phyloP scores from a whole-genome alignment of 306 rosid species.

The Fragaria iinumae region DNA sequence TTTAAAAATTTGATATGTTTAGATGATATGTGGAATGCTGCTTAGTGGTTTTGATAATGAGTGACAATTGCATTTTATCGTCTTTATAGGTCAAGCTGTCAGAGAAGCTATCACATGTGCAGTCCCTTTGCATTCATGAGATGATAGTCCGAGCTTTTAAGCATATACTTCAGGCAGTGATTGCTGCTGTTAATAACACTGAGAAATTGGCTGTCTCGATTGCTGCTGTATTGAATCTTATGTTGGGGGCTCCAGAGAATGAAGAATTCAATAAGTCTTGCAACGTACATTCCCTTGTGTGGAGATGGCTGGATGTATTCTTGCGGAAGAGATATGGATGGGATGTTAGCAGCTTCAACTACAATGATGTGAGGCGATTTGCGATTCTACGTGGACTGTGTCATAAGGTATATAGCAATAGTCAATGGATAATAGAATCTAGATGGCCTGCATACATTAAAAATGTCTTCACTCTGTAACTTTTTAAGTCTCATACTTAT shows the following conservation, averaged over 20 bases:
- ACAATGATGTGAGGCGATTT: conserved; percentile 76
- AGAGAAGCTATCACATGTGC: conserved; percentile 90
- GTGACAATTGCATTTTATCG: conserved; percentile 27
- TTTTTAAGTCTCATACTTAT: background rate
- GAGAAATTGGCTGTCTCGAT: conserved; percentile 72
- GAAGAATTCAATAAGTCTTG: conserved; percentile 51
- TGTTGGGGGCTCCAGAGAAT: conserved; percentile 74
- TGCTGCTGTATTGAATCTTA: conserved; percentile 75
- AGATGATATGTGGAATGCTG: conserved; percentile 19
- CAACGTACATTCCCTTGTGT: conserved; percentile 59
- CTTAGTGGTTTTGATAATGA: conserved; percentile 15
- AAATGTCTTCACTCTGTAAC: background rate
- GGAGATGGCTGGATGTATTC: conserved; percentile 88
- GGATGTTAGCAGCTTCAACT: conserved; percentile 62
- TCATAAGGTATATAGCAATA: conserved; percentile 67
- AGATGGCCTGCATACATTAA: conserved; percentile 19
- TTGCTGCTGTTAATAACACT: conserved; percentile 62
- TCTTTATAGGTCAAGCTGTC: conserved; percentile 87
- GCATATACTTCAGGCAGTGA: conserved; percentile 90
- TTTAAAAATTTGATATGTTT: conserved; percentile 1
- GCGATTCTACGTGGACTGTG: conserved; percentile 93
- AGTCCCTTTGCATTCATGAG: conserved; percentile 94
- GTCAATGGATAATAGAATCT: conserved; percentile 12
- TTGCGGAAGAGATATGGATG: conserved; percentile 83
- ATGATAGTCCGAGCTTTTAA: conserved; percentile 97